phyloP scores from a whole-genome alignment of 2,329 filamentous ascomycete species.

The Fusarium musae region DNA sequence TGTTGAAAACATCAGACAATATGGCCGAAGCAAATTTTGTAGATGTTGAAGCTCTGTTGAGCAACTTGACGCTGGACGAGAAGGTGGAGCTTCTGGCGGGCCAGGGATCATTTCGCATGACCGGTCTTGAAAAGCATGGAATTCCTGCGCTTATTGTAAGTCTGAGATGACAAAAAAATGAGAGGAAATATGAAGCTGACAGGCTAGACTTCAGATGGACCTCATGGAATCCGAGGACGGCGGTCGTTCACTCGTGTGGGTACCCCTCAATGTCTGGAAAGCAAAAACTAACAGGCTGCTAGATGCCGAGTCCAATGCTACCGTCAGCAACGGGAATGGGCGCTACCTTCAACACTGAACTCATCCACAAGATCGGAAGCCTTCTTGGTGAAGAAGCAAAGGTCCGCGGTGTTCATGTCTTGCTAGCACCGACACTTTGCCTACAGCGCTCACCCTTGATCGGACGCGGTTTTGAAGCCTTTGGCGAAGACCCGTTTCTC shows the following conservation, averaged over 20 bases:
- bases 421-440: slow-evolving; percentile 54
- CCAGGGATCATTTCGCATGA: slow-evolving; percentile 38
- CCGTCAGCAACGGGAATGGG: slow-evolving; percentile 56
- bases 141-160: slow-evolving; percentile 36
- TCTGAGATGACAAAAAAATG: fast-evolving
- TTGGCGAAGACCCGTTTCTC: slow-evolving; percentile 55
- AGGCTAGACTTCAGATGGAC: slow-evolving; percentile 35
- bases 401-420: slow-evolving; percentile 74
- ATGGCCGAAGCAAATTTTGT: slow-evolving; percentile 12
- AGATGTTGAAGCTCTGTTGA: slow-evolving; percentile 26
- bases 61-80: slow-evolving; percentile 32
- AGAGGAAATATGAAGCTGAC: not conserved
- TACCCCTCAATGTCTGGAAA: not conserved
- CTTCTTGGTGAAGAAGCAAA: slow-evolving; percentile 64
- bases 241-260: slow-evolving; percentile 37
- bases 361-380: slow-evolving; percentile 66
- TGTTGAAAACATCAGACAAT: not conserved
- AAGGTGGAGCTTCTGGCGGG: slow-evolving; percentile 37
- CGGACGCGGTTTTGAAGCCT: slow-evolving; percentile 56
- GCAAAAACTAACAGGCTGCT: not conserved
- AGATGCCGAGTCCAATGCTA: slow-evolving; percentile 54
- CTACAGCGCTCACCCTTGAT: slow-evolving; percentile 56
- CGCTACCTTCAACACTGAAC: slow-evolving; percentile 69
- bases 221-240: slow-evolving; percentile 38
- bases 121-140: slow-evolving; percentile 11